A percentile compares a stretch with the other conserved stretches of the same genome.
Evolutionary conservation across 768 basidiomycete genomes (phyloP).

Genomic region (Amanita muscaria): DNA sequence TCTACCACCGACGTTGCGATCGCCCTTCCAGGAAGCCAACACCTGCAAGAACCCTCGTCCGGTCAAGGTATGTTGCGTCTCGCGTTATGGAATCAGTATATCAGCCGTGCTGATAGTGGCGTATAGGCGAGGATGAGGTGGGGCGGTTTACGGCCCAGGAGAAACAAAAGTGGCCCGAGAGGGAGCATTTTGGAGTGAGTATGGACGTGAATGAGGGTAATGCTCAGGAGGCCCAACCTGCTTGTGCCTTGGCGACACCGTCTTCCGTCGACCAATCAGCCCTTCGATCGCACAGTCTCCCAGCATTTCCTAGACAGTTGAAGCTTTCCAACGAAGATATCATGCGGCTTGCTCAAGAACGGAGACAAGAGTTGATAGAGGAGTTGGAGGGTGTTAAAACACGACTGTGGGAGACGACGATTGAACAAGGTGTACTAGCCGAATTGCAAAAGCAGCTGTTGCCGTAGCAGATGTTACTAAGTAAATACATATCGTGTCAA

Average conservation of each 20-base stretch:
- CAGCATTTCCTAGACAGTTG: not conserved
- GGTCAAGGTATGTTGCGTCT: constrained; percentile 22
- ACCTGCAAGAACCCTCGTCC: constrained; percentile 11
- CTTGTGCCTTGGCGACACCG: not conserved
- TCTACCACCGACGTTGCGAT: constrained; percentile 23
- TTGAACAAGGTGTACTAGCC: constrained; percentile 58
- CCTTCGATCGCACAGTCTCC: too few species aligned
- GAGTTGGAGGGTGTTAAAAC: constrained; percentile 55
- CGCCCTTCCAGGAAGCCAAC: constrained; percentile 5
- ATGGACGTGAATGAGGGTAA: not conserved
- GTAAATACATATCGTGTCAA: constrained; percentile 20
- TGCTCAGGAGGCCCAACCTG: not conserved
- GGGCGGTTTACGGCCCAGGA: constrained; percentile 1
- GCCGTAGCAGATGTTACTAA: not conserved
- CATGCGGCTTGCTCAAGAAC: constrained; percentile 37
- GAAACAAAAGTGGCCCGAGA: constrained; percentile 7
- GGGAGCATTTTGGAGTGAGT: not conserved
- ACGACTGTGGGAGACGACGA: constrained; percentile 65
- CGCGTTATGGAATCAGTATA: constrained; percentile 11
- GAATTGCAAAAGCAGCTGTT: constrained; percentile 30
- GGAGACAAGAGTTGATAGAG: constrained; percentile 38
- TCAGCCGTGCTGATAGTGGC: constrained; percentile 11
- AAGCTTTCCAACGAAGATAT: constrained; percentile 13
- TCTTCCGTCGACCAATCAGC: too few species aligned
- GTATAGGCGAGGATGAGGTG: not conserved